Evolutionary conservation across 2,329 filamentous ascomycete genomes (phyloP).

Genomic region (Sarocladiaceae sp.): DNA sequence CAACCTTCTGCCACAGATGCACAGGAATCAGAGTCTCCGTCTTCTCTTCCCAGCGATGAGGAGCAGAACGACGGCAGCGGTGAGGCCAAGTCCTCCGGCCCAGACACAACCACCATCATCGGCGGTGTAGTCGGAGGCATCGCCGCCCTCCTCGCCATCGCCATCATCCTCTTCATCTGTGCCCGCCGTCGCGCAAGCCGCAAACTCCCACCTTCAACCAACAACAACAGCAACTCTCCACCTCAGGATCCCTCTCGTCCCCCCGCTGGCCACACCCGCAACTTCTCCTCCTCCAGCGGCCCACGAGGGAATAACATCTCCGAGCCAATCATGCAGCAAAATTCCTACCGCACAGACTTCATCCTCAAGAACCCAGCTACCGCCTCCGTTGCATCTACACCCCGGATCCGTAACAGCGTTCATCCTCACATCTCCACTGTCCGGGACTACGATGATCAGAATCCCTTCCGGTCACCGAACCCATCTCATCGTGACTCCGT

Average conservation of each 20-base stretch:
- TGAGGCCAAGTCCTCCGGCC: conserved; percentile 18
- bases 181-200: conserved; percentile 23
- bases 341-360: conserved; percentile 48
- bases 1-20: background rate
- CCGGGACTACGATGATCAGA: conserved; percentile 5
- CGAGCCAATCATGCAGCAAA: conserved; percentile 46
- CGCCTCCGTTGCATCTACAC: conserved; percentile 14
- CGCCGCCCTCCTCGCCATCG: conserved; percentile 34
- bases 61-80: background rate
- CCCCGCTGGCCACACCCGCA: background rate
- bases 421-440: conserved; percentile 7
- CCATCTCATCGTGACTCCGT: conserved; percentile 27
- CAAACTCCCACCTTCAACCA: conserved; percentile 29
- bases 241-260: conserved; percentile 11
- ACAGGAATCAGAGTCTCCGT: background rate
- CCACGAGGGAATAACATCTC: conserved; percentile 44
- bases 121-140: conserved; percentile 45
- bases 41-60: conserved; percentile 5
- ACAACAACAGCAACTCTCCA: conserved; percentile 25
- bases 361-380: conserved; percentile 35
- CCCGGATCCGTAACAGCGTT: conserved; percentile 15
- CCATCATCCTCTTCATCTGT: conserved; percentile 36
- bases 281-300: conserved; percentile 1
- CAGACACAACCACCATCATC: conserved; percentile 35
- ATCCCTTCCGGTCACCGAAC: conserved; percentile 22